Evolutionary conservation across 192 early-diverging fungal species (phyloP), one percentile per base, ranked within the genome.

Genomic region (Chytriomyces confervae): DNA sequence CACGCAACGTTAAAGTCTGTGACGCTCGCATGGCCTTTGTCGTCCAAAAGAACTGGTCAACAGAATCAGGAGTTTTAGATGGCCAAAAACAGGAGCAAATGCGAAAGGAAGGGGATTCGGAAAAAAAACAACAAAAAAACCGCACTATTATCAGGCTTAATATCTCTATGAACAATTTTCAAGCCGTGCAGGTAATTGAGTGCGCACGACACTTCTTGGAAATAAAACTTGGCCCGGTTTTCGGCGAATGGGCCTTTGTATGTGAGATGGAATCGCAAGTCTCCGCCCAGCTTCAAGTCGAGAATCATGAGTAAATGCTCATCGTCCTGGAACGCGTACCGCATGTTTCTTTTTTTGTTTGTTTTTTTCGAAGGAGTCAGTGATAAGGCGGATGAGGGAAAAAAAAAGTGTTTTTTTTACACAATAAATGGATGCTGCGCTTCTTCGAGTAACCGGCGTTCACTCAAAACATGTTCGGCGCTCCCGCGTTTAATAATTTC

Each of bases 401-500:
- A 67, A 8, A 11, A 47, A 3, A 0, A 29, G 0, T 0, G 10
- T 27, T 1, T 20, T 69, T 20, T 66, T 23, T 66, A 85, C 86
- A 85, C 84, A 61, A 98, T 87, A 75, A 97, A 90, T 6, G 93
- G 86, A 78, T 91, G 91, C 51, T 94, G 89, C 27, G 96, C 91
- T 61, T 93, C 91, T 76, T 97, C 95, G 72, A 98, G 79, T 13
- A 98, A 76, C 11, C 91, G 88, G 50, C 96, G 89, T 85, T 98
- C 97, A 45, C 93, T 91, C 27, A 98, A 87, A 50, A 96, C 92
- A 78, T 98, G 94, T 47, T 94, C 86, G 2, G 95, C 88, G 0
- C 93, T 90, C 61, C 89, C 83, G 85, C 87, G 90, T 57, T 94
- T 91, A 53, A 97, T 91, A 50, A 97, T 95, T 79, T 97, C 95